Base-by-base conservation (phyloP, 352 stramenopile genomes). In the Stephanocyclus meneghinianus region DNA sequence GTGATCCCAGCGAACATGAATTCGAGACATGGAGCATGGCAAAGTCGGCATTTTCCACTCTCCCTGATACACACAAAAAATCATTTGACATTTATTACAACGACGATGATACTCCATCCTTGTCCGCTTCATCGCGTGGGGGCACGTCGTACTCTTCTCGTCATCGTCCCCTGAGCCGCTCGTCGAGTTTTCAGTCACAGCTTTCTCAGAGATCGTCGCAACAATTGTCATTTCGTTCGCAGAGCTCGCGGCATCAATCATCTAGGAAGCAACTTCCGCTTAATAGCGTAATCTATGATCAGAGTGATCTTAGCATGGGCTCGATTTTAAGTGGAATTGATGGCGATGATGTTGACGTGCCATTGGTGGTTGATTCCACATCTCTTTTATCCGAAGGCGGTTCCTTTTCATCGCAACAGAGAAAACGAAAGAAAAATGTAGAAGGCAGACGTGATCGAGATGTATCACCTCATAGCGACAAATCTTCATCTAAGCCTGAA, bases 301-400 rank as follows among this genome's bases (percentile, higher is more conserved):
- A 85, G 15, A 75, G 64, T 37, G 79, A 86, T 63, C 74, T 74
- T 55, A 77, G 63, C 37, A 82, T 86, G 10, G 53, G 53, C 1
- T 86, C 74, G n/a, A 40, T 86, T 21, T 35, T 80, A 18, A 67
- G 51, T 71, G 69, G 51, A 32, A 45, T 70, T 44, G 62, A 70
- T 51, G 48, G 40, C 7, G 29, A 50, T n/a, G n/a, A 56, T 7
- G 42, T 26, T 30, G 18, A 76, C n/a, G 21, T 53, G 48, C 16
- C 30, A 29, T 57, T 53, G 15, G 40, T 29, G 11, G 32, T n/a
- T 18, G 26, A 47, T 45, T 64, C 32, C 29, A 64, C 26, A 47
- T 15, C 29, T 9, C n/a, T 26, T 10, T 64, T 42, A 26, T 45
- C 32, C 2, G 59, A 67, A 53, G 59, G 26, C 15, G 59, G 35